A percentile compares a stretch with the other conserved stretches of the same genome.
phyloP scores from a whole-genome alignment of 2,329 filamentous ascomycete species.

The Botrytis elliptica region DNA sequence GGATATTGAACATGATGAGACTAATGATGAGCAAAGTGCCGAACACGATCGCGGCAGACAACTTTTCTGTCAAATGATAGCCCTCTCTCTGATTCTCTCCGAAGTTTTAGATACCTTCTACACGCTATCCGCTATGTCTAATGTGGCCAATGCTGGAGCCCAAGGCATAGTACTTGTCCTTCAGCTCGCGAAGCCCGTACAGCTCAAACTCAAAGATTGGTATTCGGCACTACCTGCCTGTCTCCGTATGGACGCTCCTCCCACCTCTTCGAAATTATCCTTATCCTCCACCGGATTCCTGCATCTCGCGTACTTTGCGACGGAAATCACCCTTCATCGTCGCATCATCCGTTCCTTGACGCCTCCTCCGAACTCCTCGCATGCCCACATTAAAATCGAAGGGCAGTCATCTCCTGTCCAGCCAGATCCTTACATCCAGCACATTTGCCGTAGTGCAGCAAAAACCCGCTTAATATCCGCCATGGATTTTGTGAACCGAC shows the following conservation, averaged over 20 bases:
- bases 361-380: slow-evolving; percentile 45
- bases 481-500: slow-evolving; percentile 95
- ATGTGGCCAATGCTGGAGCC: slow-evolving; percentile 62
- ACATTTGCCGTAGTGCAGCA: slow-evolving; percentile 90
- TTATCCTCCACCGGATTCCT: slow-evolving; percentile 71
- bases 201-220: slow-evolving; percentile 81
- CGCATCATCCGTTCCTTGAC: slow-evolving; percentile 82
- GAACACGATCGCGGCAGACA: slow-evolving; percentile 67
- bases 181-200: slow-evolving; percentile 75
- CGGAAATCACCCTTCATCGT: slow-evolving; percentile 89
- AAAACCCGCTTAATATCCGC: slow-evolving; percentile 92
- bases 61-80: slow-evolving; percentile 73
- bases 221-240: slow-evolving; percentile 63
- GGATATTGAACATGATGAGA: slow-evolving; percentile 66
- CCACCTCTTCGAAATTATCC: slow-evolving; percentile 43
- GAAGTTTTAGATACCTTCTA: slow-evolving; percentile 84
- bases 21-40: slow-evolving; percentile 56
- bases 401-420: slow-evolving; percentile 39
- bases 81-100: slow-evolving; percentile 70
- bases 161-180: slow-evolving; percentile 73
- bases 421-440: slow-evolving; percentile 77
- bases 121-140: slow-evolving; percentile 72
- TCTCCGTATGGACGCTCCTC: slow-evolving; percentile 64
- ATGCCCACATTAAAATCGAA: slow-evolving; percentile 40
- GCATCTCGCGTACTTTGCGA: slow-evolving; percentile 89